phyloP scores from a whole-genome alignment of 352 stramenopile species.

The Vaucheria bursata region DNA sequence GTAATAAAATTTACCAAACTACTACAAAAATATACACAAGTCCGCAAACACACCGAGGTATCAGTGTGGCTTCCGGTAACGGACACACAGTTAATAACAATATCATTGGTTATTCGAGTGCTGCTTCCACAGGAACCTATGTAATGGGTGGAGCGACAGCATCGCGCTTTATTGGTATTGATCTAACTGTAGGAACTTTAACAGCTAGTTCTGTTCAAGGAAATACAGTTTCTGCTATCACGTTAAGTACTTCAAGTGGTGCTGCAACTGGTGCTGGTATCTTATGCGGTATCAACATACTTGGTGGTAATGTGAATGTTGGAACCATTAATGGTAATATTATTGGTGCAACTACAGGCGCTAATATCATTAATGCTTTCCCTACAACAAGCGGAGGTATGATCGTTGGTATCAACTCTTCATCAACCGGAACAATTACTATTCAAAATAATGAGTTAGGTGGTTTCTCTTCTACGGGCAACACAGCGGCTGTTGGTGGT shows the following conservation, averaged over 20 bases:
- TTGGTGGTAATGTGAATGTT: background rate
- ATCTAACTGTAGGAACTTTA: background rate
- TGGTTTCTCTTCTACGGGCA: background rate
- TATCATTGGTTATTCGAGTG: background rate
- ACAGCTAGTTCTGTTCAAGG: background rate
- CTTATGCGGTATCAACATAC: background rate
- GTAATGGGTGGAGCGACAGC: background rate
- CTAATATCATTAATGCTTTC: background rate
- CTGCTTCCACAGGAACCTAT: background rate
- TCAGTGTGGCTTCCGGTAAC: background rate
- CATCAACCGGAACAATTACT: background rate
- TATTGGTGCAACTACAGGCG: background rate
- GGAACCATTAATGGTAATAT: background rate
- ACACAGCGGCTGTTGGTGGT: background rate
- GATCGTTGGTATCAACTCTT: background rate
- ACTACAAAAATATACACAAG: background rate
- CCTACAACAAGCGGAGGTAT: background rate
- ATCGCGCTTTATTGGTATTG: background rate
- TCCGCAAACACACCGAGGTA: background rate
- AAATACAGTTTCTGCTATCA: background rate
- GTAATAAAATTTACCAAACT: constrained; percentile 7
- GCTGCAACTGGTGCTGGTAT: background rate
- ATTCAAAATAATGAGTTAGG: background rate
- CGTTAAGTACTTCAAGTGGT: background rate
- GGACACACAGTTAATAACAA: background rate